These are phyloP conservation scores for Epichloe sp. DNA, from an alignment of 2,329 filamentous ascomycete species.

Conservation along the genomic window DNA sequence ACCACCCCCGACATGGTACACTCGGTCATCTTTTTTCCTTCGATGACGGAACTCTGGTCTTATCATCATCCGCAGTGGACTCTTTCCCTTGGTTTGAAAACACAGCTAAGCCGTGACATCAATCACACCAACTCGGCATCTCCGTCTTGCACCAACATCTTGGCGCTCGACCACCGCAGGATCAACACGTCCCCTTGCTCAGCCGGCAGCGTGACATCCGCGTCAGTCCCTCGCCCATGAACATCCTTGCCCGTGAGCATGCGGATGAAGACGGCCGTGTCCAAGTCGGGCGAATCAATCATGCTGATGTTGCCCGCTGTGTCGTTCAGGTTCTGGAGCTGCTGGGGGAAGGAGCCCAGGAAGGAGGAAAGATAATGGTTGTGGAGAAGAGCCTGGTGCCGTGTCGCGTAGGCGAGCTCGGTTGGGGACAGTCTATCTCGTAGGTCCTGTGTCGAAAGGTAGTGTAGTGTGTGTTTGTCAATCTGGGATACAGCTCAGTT, in stretches of 20 bases:
- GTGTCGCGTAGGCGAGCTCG: constrained; percentile 70
- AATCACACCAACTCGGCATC: constrained; percentile 48
- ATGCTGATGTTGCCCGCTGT: constrained; percentile 81
- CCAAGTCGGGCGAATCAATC: constrained; percentile 76
- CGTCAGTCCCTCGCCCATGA: constrained; percentile 48
- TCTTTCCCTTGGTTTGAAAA: too few relatives aligned
- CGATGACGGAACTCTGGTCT: too few relatives aligned
- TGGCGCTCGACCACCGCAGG: constrained; percentile 63
- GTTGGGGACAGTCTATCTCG: constrained; percentile 55
- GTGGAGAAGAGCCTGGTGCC: constrained; percentile 74
- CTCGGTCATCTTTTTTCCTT: too few relatives aligned
- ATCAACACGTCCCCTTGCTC: constrained; percentile 53
- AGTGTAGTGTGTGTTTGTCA: constrained; percentile 63
- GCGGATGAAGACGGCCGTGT: constrained; percentile 74
- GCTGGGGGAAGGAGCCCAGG: constrained; percentile 64
- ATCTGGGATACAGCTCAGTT: constrained; percentile 35
- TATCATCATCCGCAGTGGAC: too few relatives aligned
- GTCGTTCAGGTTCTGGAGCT: constrained; percentile 78
- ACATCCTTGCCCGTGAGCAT: constrained; percentile 49
- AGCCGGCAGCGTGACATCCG: constrained; percentile 45
- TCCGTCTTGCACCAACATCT: constrained; percentile 39
- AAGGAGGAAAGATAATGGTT: constrained; percentile 80
- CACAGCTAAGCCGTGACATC: constrained; percentile 12
- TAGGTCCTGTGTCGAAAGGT: constrained; percentile 44
- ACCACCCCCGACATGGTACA: too few relatives aligned